Conservation (phyloP, 2,329 filamentous ascomycete species). For the Fusarium nanum region DNA sequence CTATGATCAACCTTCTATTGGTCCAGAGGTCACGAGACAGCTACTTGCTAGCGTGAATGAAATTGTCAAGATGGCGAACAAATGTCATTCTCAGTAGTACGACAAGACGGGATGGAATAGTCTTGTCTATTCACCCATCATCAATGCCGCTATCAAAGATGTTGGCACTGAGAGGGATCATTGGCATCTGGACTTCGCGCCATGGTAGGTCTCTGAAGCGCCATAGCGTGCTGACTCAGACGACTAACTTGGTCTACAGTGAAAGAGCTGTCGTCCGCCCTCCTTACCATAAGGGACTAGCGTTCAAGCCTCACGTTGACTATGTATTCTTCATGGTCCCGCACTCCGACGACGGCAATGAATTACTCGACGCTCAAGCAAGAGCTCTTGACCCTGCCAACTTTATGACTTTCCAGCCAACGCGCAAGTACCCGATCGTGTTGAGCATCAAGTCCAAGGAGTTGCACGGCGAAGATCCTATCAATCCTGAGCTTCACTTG, state of each 20-base stretch:
- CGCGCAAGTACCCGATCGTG: background rate
- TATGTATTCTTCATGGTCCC: background rate
- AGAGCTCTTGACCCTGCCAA: too few species aligned
- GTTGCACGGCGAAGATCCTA: background rate
- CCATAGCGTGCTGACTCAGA: too few species aligned
- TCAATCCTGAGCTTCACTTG: background rate
- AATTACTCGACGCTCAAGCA: too few species aligned
- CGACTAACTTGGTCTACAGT: background rate
- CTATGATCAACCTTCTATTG: background rate
- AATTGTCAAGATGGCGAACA: background rate
- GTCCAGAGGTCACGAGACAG: too few species aligned
- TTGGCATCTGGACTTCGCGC: background rate
- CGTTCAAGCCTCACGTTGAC: background rate
- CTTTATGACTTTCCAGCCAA: background rate
- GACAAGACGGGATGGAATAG: background rate
- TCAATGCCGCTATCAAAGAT: background rate
- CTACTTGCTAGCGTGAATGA: background rate
- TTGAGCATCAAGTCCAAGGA: background rate
- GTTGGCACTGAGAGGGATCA: too few species aligned
- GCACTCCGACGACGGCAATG: rapidly evolving
- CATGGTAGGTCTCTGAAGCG: background rate
- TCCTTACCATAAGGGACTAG: background rate
- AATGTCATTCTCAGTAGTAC: background rate
- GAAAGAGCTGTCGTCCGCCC: background rate
- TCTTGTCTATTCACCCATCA: background rate